Evolutionary conservation across 2,329 filamentous ascomycete species (phyloP), one percentile per base, ranked within the genome.

Genomic region (Scolecobasidium constrictum): DNA sequence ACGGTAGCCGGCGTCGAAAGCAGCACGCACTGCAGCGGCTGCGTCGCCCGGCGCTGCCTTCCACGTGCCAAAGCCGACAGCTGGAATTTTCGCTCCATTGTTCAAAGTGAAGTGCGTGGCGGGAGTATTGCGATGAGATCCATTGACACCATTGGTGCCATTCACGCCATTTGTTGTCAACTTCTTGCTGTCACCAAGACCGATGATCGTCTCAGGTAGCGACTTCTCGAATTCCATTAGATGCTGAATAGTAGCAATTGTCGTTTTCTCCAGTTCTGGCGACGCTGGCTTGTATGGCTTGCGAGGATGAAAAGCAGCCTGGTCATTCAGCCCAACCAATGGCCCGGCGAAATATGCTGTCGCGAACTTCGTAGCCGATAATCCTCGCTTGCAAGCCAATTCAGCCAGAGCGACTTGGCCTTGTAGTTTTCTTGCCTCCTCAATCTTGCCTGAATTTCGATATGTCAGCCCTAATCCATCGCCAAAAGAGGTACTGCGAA

Each of bases 1-100:
- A 37, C 61, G 58, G 57, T 71, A 71, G 15, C 68, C 68, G n/a
- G 51, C 51, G 53, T 67, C 66, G 47, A 71, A 61, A 7, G 68
- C 67, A 44, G 68, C 64, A 21, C 61, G 50, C 5, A 71, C 67
- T 13, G 67, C 66, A 40, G 57, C 59, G 55, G 68, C 66, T 43
- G 69, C 67, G 49, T 70, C 59, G 18, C 67, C 66, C 21, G 64
- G 61, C 33, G 38, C 50, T 37, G 52, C 12, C 44, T 63, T 59
- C 60, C 61, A 63, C 18, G 60, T 64, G 31, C 61, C 60, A 16
- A 63, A 50, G 11, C 59, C 60, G 4, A 63, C 51, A 15, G 58
- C 55, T 3, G 60, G 60, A 40, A 62, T 63, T 9, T 36, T 36
- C 9, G 26, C 26, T 7, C 26, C 26, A n/a, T 7, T 31, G 26